Evolutionary conservation across 805 yeast genomes (phyloP).

Genomic region (Candida loeiensis): DNA sequence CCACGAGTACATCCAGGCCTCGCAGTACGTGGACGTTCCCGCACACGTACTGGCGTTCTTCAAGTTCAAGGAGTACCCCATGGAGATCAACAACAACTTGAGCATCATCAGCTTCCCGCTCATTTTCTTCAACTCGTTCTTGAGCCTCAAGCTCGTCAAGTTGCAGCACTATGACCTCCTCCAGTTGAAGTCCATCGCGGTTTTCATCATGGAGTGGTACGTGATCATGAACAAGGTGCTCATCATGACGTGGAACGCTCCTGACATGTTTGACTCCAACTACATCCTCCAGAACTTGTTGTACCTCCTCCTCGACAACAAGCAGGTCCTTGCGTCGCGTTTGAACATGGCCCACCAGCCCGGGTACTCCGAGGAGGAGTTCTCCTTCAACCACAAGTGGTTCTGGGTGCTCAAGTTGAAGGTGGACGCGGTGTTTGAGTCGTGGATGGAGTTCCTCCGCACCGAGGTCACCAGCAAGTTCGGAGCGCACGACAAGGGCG

Average conservation of each 20-base stretch:
- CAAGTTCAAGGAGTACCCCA: constrained; percentile 12
- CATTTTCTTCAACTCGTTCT: constrained; percentile 35
- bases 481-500: constrained; percentile 5
- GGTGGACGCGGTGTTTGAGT: constrained; percentile 21
- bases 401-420: constrained; percentile 23
- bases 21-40: constrained; percentile 10
- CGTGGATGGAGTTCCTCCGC: constrained; percentile 22
- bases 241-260: constrained; percentile 21
- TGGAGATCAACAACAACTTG: constrained; percentile 45
- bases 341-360: constrained; percentile 3
- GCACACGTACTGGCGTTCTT: constrained; percentile 14
- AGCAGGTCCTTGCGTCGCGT: constrained; percentile 9
- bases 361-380: constrained; percentile 14
- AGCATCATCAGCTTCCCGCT: constrained; percentile 51
- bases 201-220: constrained; percentile 44
- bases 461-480: constrained; percentile 7
- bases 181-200: constrained; percentile 30
- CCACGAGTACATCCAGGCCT: constrained; percentile 13
- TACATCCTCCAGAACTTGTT: constrained; percentile 46
- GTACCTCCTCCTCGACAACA: constrained; percentile 44
- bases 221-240: constrained; percentile 43
- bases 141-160: constrained; percentile 22
- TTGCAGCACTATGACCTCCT: constrained; percentile 23
- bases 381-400: constrained; percentile 24
- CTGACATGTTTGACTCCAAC: constrained; percentile 18